phyloP scores from a whole-genome alignment of 2,329 filamentous ascomycete genomes.

The Clarireedia homoeocarpa region DNA sequence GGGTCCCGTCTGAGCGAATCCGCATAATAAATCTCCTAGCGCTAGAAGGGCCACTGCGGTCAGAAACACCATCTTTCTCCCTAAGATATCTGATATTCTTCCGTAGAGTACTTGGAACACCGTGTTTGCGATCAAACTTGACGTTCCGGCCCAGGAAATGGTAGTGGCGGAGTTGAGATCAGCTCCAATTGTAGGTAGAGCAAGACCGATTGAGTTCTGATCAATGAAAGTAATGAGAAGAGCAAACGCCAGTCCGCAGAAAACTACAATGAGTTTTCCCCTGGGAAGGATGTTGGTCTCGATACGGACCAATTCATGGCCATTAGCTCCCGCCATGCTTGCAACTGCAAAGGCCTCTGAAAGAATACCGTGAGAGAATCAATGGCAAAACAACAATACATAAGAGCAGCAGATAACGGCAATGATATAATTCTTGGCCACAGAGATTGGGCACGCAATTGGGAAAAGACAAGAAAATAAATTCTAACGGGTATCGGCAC shows the following conservation, averaged over 20 bases:
- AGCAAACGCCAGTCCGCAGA: constrained; percentile 43
- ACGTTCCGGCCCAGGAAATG: constrained; percentile 48
- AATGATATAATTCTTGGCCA: background rate
- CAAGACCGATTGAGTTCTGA: constrained; percentile 31
- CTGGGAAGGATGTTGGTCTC: constrained; percentile 50
- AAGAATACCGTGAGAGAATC: background rate
- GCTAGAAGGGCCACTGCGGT: constrained; percentile 44
- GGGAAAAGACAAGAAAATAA: background rate
- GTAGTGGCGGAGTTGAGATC: constrained; percentile 38
- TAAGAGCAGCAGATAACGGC: background rate
- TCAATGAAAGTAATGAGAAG: constrained; percentile 44
- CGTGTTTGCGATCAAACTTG: constrained; percentile 48
- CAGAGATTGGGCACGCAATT: background rate
- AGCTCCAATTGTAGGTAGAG: constrained; percentile 43
- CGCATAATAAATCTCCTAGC: constrained; percentile 51
- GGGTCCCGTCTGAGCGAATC: constrained; percentile 44
- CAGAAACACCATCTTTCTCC: constrained; percentile 50
- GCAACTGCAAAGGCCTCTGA: background rate
- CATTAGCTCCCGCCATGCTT: constrained; percentile 11
- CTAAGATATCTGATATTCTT: constrained; percentile 52
- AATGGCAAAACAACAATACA: background rate
- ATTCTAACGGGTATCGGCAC: constrained; percentile 4
- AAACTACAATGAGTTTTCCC: constrained; percentile 42
- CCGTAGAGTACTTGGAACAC: constrained; percentile 59
- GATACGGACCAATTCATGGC: constrained; percentile 29